Base-by-base conservation (phyloP, 2,329 filamentous ascomycete species). In the Cadophora sp. region DNA sequence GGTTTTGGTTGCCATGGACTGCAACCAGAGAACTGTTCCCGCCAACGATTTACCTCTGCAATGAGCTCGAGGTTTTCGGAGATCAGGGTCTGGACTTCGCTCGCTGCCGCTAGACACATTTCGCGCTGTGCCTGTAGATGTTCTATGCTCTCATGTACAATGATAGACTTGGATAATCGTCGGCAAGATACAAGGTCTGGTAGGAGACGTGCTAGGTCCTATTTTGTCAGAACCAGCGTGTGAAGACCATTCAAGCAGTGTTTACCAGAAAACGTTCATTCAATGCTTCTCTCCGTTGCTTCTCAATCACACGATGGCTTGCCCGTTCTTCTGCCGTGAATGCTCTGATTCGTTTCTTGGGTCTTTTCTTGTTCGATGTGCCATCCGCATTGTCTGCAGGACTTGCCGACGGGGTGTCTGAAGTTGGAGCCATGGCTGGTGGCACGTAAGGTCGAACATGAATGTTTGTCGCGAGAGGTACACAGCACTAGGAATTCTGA, bases 21-120 rank as follows among this genome's bases (percentile, higher is more conserved):
- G 4, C 19, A 27, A 11, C 46, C 64, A 26, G 46, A 40, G 37
- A 62, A 66, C 27, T 48, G 58, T 43, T 48, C 48, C 31, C 64
- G 64, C 64, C 64, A 66, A 34, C 37, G 50, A 48, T 66, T 66
- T 7, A 66, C 58, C 37, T 66, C 64, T 56, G 64, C 59, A 48
- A 62, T 29, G 29, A 66, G 64, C 58, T 66, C 58, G 1, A 66
- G 26, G 34, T 66, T 66, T 24, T 66, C 64, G 1, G 58, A 26
- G 14, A 66, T 24, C 3, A 66, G 53, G 8, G 34, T 34, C 51
- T 62, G 58, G 43, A 66, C 43, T 26, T 66, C 64, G 26, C 2
- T 66, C n/a, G 64, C 64, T 24, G 64, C 64, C 11, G 58, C 37
- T 1, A 66, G 58, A 51, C 58, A 66, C 46, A 62, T 66, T 22